Evolutionary conservation across 805 yeast species (phyloP), one percentile per base, ranked within the genome.

Genomic region (Yueomyces sinensis): DNA sequence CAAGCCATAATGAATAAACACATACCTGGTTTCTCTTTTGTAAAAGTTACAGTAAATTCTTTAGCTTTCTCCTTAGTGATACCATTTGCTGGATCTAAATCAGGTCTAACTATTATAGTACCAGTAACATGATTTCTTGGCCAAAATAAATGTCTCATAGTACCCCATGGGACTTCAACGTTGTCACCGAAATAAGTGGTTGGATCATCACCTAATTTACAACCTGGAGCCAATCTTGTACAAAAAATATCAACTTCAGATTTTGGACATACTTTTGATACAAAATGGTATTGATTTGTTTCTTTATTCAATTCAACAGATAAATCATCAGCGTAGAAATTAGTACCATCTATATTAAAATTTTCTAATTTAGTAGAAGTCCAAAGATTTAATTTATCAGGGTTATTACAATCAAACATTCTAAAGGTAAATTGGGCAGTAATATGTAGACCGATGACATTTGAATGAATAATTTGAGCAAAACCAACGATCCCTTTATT

Each of bases 121-220:
- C 98, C 98, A 15, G 50, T 52, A 31, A 74, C 79, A 16, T 59
- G 41, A 57, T 86, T 78, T 57, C 97, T 72, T 42, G 98, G 98
- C 97, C 97, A 91, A 61, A 91, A 91, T 6, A 75, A 62, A 54
- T 91, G 98, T 58, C 96, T 76, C 95, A 91, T 87, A 7, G 81
- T 68, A 13, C 98, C 98, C 98, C 98, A 91, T 24, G 97, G 97
- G 41, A 81, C 74, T 27, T 66, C 69, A 13, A 68, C 49, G 52
- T 87, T 84, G 29, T 83, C 83, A 43, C 98, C 98, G 54, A 86
- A 91, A 43, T 70, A 67, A 13, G 95, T 80, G 32, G 70, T 62
- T 43, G 97, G 97, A 53, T 87, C 83, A 33, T 71, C 68, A 49
- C 97, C 98, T 46, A 89, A 80, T 59, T 86, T 83, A 47, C 87